Evolutionary conservation across 2,329 filamentous ascomycete species (phyloP), one percentile per base, ranked within the genome.

Genomic region (Didymella arachidicola): DNA sequence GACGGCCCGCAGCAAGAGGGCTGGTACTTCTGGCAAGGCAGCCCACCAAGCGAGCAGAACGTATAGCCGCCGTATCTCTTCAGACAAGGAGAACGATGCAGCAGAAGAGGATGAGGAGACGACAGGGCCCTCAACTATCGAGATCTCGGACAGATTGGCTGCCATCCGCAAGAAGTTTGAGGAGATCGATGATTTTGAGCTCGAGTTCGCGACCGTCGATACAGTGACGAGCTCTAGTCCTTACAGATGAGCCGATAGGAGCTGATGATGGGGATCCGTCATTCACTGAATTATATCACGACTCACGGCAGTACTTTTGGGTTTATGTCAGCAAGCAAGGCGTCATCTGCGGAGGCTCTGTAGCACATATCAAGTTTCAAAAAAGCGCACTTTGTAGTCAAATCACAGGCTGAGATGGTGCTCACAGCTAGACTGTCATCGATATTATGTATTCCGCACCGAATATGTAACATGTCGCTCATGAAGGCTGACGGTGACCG

Each of bases 131-230:
- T 75, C 75, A 16, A 67, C 65, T 18, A 59, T 64, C 18, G 63
- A 59, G 46, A 60, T 68, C 8, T 71, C 68, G 0, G 68, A 70
- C 11, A 78, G 79, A 64, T 67, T 83, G 34, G 75, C 76, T 60
- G 78, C 73, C 1, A 79, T 79, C 26, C 77, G 76, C 61, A 77
- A 78, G 64, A 82, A 82, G 64, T 83, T 83, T 62, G 79, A 75
- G 26, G 80, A 82, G 53, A 77, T 83, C 5, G 81, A 83, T 65
- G 69, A 78, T 25, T 83, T 80, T 74, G 81, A 82, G 59, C 75
- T 83, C 71, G 80, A 82, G 45, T 83, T 83, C 67, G 81, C 82
- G 71, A 81, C 77, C 51, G 74, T 78, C 32, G 79, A 82, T 57
- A 72, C 70, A 22, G 71, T 48, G 54, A 67, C 69, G n/a, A 75